Evolutionary conservation across 2,329 filamentous ascomycete species (phyloP).

Genomic region (Dactylellina leptospora): DNA sequence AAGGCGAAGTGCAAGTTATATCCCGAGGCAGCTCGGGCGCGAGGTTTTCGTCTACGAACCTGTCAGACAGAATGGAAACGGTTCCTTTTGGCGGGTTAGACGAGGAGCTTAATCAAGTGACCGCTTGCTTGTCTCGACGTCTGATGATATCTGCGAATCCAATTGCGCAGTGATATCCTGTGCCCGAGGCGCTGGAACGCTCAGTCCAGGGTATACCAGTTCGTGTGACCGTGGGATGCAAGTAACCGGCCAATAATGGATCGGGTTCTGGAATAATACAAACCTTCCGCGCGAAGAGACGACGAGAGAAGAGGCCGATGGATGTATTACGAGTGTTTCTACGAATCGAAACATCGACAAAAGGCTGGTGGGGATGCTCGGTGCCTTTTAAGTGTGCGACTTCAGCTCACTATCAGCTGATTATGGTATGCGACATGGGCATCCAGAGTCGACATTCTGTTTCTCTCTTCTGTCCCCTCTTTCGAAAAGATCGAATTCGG

Average conservation of each 20-base stretch:
- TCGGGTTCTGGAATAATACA: background rate
- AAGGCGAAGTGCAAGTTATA: constrained; percentile 18
- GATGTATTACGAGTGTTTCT: constrained; percentile 9
- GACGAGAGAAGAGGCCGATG: constrained; percentile 10
- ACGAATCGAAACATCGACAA: background rate
- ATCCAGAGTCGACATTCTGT: constrained; percentile 13
- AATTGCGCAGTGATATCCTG: background rate
- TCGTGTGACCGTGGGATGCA: constrained; percentile 29
- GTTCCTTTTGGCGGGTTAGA: constrained; percentile 8
- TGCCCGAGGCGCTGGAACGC: background rate
- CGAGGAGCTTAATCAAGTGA: constrained; percentile 19
- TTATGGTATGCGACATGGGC: constrained; percentile 14
- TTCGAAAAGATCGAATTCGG: too few species aligned
- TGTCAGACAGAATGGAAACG: constrained; percentile 26
- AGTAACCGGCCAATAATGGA: background rate
- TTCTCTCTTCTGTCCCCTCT: constrained; percentile 1
- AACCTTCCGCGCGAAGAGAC: background rate
- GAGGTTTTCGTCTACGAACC: constrained; percentile 30
- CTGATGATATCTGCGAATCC: constrained; percentile 1
- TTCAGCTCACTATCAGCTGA: constrained; percentile 36
- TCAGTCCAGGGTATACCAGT: too few species aligned
- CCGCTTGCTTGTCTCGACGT: background rate
- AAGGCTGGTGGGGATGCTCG: background rate
- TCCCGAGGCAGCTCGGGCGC: constrained; percentile 16
- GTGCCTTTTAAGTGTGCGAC: constrained; percentile 32